A percentile compares a stretch with the other conserved stretches of the same genome.
phyloP scores from a whole-genome alignment of 2,329 filamentous ascomycete species.

The Tolypocladium amazonense region DNA sequence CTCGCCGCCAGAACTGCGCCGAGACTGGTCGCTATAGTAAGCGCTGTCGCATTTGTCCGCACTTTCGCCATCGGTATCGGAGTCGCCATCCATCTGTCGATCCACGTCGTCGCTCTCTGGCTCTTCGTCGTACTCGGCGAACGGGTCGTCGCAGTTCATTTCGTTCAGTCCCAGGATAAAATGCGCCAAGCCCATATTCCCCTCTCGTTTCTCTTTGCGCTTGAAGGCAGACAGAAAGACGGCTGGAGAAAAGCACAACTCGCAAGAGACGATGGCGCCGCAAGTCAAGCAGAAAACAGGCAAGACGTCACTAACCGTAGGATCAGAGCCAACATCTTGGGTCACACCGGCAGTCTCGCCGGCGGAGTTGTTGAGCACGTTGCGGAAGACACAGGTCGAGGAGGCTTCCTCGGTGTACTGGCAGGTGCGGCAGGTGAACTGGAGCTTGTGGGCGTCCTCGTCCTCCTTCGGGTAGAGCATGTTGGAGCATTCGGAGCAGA shows the following conservation, averaged over 20 bases:
- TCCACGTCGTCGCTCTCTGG: slow-evolving; percentile 15
- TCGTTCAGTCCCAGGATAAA: slow-evolving; percentile 10
- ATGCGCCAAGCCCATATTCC: slow-evolving; percentile 18
- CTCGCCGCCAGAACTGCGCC: background rate
- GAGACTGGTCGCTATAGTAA: background rate
- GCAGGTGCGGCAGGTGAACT: slow-evolving; percentile 95
- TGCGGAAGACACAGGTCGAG: slow-evolving; percentile 90
- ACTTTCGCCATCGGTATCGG: background rate
- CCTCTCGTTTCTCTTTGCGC: slow-evolving; percentile 6
- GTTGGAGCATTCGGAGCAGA: slow-evolving; percentile 98
- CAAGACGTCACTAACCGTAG: slow-evolving; percentile 74
- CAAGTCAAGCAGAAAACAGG: slow-evolving; percentile 35
- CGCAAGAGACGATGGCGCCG: slow-evolving; percentile 32
- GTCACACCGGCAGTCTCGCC: slow-evolving; percentile 96
- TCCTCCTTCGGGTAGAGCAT: slow-evolving; percentile 97
- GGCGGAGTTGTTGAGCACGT: slow-evolving; percentile 81
- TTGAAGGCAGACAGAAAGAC: slow-evolving; percentile 10
- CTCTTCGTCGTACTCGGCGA: slow-evolving; percentile 28
- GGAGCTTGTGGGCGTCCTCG: slow-evolving; percentile 67
- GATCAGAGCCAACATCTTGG: slow-evolving; percentile 93
- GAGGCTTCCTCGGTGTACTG: slow-evolving; percentile 79
- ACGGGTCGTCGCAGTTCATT: slow-evolving; percentile 18
- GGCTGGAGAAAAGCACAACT: slow-evolving; percentile 22
- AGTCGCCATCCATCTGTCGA: slow-evolving; percentile 5
- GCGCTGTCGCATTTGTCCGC: background rate